Conservation (phyloP, 176 grass and related monocot species). For the Triticum dicoccoides region DNA sequence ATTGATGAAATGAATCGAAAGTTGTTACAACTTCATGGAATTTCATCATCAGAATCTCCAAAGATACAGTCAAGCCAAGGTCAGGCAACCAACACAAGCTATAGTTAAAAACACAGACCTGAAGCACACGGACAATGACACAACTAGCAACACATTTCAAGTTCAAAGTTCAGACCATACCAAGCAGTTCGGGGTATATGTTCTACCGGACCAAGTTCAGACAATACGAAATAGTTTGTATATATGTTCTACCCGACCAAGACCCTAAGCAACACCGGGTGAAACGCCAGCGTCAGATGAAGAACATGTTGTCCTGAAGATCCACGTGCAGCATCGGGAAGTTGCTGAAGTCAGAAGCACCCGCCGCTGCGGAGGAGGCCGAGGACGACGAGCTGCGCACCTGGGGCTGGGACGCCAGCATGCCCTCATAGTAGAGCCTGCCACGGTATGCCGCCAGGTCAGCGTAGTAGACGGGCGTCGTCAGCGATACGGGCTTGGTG, state of each 20-base stretch:
- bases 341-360: not conserved
- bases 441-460: slow-evolving; percentile 58
- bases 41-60: not conserved
- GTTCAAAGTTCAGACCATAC: not conserved
- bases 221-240: not conserved
- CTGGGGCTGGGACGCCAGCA: slow-evolving; percentile 29
- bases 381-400: not conserved
- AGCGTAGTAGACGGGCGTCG: slow-evolving; percentile 62
- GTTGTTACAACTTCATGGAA: not conserved
- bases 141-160: not conserved
- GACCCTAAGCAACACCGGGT: not conserved
- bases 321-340: slow-evolving; percentile 41
- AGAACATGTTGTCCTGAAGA: slow-evolving; percentile 59
- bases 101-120: slow-evolving; percentile 3
- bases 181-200: not conserved
- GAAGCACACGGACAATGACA: not conserved
- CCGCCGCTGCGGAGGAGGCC: not conserved
- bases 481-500: slow-evolving; percentile 65
- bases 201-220: not conserved
- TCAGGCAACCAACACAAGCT: not conserved
- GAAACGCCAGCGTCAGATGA: slow-evolving; percentile 33
- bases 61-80: not conserved
- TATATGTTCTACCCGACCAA: not conserved
- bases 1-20: not conserved
- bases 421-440: slow-evolving; percentile 53